Percentiles rank a stretch among this genome's conserved stretches.
phyloP scores from a whole-genome alignment of 164 flowering plant genomes.

The Vitis rupestris region DNA sequence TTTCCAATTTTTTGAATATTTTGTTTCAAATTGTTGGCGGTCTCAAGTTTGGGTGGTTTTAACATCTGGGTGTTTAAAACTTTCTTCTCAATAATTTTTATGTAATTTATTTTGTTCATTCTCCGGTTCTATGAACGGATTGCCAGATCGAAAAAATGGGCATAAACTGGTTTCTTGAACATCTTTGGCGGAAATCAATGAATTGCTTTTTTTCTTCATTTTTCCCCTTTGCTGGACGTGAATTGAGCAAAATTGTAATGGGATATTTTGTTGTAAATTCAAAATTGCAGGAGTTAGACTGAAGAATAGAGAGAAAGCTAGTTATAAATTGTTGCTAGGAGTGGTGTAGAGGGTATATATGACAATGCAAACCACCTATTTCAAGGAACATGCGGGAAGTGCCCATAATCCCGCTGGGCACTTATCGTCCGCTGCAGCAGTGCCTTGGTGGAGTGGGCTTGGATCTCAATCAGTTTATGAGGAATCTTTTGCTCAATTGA shows the following conservation, averaged over 20 bases:
- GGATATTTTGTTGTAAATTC: background rate
- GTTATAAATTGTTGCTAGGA: background rate
- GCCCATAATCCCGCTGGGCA: constrained; percentile 36
- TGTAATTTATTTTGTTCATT: background rate
- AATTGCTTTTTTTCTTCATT: background rate
- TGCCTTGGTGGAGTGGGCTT: constrained; percentile 48
- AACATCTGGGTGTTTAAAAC: no score
- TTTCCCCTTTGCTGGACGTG: background rate
- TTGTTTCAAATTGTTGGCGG: background rate
- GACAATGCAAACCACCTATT: constrained; percentile 43
- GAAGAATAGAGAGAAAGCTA: background rate
- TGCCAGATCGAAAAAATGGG: background rate
- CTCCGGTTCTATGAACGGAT: background rate
- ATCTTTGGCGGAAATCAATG: background rate
- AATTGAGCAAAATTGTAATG: background rate
- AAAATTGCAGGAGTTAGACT: constrained; percentile 5
- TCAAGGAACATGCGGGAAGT: constrained; percentile 48
- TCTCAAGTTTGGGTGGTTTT: background rate
- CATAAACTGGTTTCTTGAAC: background rate
- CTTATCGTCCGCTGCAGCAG: constrained; percentile 29
- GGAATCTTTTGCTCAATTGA: constrained; percentile 38
- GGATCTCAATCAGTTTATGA: constrained; percentile 37
- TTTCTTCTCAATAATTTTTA: background rate
- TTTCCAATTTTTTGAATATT: background rate
- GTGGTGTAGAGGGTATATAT: constrained; percentile 9